These are phyloP conservation scores for Silene conica DNA, from an alignment of 148 eudicot species.

Conservation along the genomic window DNA sequence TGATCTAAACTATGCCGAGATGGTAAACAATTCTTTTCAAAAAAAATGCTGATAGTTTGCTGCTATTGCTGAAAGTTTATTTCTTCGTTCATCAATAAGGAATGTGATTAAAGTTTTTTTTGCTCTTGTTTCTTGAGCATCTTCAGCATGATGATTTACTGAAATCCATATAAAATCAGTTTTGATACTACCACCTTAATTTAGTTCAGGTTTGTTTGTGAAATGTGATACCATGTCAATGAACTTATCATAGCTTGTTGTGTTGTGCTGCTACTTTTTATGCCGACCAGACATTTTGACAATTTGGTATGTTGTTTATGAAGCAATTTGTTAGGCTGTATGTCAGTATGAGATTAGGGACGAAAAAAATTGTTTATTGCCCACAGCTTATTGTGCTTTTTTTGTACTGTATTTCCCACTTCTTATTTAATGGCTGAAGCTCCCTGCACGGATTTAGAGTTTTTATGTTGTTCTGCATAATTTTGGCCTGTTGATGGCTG, in stretches of 20 bases:
- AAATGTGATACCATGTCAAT: not conserved
- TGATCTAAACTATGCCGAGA: constrained; percentile 80
- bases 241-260: not conserved
- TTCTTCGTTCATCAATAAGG: not conserved
- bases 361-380: not conserved
- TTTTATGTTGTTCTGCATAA: not conserved
- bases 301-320: not conserved
- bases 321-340: not conserved
- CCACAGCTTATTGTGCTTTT: not conserved
- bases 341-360: not conserved
- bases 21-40: constrained; percentile 40
- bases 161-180: not conserved
- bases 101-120: not conserved
- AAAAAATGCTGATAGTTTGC: not conserved
- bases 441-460: not conserved
- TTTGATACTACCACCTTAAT: too few relatives aligned
- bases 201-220: not conserved
- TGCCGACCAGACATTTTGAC: not conserved
- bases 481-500: constrained; percentile 9
- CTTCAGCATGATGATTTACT: not conserved
- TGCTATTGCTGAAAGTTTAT: not conserved
- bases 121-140: not conserved
- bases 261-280: too few relatives aligned
- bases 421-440: not conserved
- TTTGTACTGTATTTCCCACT: not conserved